A percentile compares a stretch with the other conserved stretches of the same genome.
phyloP scores from a whole-genome alignment of 2,329 filamentous ascomycete genomes.

The Botrytis aclada region DNA sequence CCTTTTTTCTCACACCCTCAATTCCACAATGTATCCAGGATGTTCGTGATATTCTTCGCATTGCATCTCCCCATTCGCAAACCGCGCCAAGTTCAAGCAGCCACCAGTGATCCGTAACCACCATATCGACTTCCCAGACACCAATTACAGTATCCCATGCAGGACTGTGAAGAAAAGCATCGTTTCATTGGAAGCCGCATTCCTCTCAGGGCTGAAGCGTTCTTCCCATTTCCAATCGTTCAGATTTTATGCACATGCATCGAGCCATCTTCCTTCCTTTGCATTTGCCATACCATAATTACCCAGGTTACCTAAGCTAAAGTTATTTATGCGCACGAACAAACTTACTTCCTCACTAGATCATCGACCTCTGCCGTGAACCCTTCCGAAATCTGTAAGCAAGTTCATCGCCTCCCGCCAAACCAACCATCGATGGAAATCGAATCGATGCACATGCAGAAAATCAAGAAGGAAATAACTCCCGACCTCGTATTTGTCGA shows the following conservation, averaged over 20 bases:
- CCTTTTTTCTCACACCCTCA: not conserved
- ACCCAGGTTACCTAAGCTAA: no score
- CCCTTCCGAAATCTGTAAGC: not conserved
- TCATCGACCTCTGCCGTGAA: not conserved
- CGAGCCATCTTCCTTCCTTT: not conserved
- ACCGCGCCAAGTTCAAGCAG: not conserved
- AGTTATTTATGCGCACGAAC: not conserved
- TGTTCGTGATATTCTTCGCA: not conserved
- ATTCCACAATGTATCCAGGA: not conserved
- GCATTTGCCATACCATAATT: not conserved
- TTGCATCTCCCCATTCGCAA: not conserved
- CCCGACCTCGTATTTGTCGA: not conserved
- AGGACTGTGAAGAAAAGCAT: not conserved
- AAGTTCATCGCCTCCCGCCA: not conserved
- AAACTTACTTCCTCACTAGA: not conserved
- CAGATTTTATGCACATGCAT: not conserved
- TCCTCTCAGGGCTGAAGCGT: slow-evolving; percentile 2
- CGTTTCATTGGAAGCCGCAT: not conserved
- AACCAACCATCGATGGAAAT: not conserved
- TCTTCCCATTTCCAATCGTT: slow-evolving; percentile 1
- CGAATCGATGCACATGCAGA: no score
- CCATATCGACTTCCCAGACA: not conserved
- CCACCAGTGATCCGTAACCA: not conserved
- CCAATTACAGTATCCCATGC: not conserved
- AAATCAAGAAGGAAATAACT: not conserved